A percentile compares a stretch with the other conserved stretches of the same genome.
Conservation (phyloP, 257 asterid genomes). For the Forsythia viridissima region DNA sequence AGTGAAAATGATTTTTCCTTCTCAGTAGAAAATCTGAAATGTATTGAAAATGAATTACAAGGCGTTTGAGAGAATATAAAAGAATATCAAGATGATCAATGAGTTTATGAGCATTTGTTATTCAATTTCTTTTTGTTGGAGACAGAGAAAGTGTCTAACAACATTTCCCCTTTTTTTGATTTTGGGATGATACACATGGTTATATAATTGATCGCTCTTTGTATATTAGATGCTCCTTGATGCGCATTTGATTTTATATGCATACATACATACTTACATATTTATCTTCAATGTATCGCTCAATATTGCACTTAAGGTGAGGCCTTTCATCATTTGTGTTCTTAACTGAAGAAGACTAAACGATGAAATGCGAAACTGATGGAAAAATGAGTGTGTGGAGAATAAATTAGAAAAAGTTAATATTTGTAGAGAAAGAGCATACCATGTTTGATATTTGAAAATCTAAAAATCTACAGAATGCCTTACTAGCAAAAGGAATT, state of each 20-base stretch:
- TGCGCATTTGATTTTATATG: neutral
- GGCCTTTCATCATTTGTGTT: neutral
- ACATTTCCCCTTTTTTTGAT: neutral
- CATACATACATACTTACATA: neutral
- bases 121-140: neutral
- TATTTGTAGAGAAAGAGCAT: neutral
- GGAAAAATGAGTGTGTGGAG: neutral
- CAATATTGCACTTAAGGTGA: too few species aligned
- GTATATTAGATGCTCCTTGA: neutral
- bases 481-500: neutral
- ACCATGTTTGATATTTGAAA: neutral
- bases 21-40: neutral
- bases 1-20: neutral
- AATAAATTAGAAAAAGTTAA: neutral
- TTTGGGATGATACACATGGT: neutral
- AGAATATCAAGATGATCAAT: neutral
- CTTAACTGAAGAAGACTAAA: neutral
- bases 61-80: neutral
- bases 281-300: neutral
- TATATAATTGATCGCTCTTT: neutral
- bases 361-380: neutral
- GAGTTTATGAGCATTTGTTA: neutral
- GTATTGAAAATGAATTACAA: neutral
- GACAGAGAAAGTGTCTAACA: neutral
- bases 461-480: neutral